phyloP scores from a whole-genome alignment of 2,329 filamentous ascomycete species.

The Epicoccum nigrum region DNA sequence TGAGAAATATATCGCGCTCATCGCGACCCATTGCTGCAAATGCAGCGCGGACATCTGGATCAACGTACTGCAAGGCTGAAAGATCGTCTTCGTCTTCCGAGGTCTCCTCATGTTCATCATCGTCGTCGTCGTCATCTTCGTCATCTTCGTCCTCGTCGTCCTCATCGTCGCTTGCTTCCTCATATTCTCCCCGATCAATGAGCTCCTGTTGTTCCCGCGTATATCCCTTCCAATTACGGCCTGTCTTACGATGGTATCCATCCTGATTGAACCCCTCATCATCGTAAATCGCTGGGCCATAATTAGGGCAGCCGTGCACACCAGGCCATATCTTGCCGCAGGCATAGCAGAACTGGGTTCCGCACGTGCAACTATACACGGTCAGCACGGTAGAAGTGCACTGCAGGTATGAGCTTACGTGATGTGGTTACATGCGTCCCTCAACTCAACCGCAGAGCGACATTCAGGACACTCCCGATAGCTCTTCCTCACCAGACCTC shows the following conservation, averaged over 20 bases:
- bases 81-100: conserved; percentile 1
- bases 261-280: conserved; percentile 41
- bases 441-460: conserved; percentile 33
- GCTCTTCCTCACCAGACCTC: conserved; percentile 31
- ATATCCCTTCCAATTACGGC: conserved; percentile 32
- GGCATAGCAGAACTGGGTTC: conserved; percentile 42
- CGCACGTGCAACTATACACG: conserved; percentile 32
- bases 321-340: conserved; percentile 40
- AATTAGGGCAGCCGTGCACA: conserved; percentile 39
- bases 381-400: conserved; percentile 3
- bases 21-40: conserved; percentile 18
- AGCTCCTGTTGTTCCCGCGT: conserved; percentile 23
- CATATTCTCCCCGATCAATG: conserved; percentile 11
- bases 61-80: conserved; percentile 24
- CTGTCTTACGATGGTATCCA: conserved; percentile 37
- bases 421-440: conserved; percentile 45
- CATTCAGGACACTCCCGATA: conserved; percentile 40
- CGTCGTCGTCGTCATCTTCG: conserved; percentile 15
- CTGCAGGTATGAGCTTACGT: conserved; percentile 15
- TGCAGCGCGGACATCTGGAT: conserved; percentile 11
- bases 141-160: conserved; percentile 15
- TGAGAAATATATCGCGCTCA: conserved; percentile 20
- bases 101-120: conserved; percentile 12
- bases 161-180: conserved; percentile 11
- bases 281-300: conserved; percentile 39